Evolutionary conservation across 306 rosid species (phyloP), one percentile per base, ranked within the genome.

Genomic region (Dryas alaskensis): DNA sequence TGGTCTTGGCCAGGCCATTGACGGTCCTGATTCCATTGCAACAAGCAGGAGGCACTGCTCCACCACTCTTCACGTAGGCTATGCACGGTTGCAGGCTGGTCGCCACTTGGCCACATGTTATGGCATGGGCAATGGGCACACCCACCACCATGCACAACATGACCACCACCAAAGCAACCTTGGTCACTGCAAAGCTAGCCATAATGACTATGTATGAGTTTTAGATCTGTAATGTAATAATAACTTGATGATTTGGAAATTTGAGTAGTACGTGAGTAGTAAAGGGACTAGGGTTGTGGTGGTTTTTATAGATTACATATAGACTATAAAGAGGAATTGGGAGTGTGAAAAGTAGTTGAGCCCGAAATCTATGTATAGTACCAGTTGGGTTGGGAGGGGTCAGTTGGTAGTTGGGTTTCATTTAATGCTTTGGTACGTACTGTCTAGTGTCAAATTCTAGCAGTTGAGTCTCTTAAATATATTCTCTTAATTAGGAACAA

Each of bases 121-220:
- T 46, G 5, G 83, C 85, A 7, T 76, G 55, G 0, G 81, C 81
- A 37, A 75, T 57, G 10, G 82, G 89, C 7, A 83, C 73, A 52
- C 59, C 65, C 9, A 81, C 5, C 27, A 74, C 73, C 77, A 77
- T 73, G 81, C 81, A 78, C 66, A 80, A 10, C 37, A 31, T 8
- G 7, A 76, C 31, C 8, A 70, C 47, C 53, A 72, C 62, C 7
- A 62, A 65, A 16, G 82, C 53, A 43, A 73, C 27, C 75, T 80
- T 79, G 6, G 74, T 31, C 25, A 48, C 55, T 1, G 46, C 6
- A 16, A 65, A 69, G 65, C 46, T 50, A 0, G 84, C 86, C 87
- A 88, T 80, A 47, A 10, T 40, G 45, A 19, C 9, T 2, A 7
- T 22, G 45, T 31, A 31, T 31, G 37, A 31, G 37, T 31, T 31